These are phyloP conservation scores for Benincasa hispida DNA, from an alignment of 306 rosid species.

Conservation along the genomic window DNA sequence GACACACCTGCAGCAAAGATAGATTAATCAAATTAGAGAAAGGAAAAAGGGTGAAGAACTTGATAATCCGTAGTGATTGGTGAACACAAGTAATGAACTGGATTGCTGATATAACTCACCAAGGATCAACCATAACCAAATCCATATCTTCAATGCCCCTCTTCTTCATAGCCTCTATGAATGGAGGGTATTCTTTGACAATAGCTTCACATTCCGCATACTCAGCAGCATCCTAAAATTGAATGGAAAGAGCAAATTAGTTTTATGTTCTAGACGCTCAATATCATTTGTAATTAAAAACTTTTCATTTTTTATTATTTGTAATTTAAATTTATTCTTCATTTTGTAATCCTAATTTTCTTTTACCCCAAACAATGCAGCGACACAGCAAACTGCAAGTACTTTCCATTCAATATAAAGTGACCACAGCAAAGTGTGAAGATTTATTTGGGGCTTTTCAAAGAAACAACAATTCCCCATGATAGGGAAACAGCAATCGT, in stretches of 20 bases:
- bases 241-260: neutral
- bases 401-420: neutral
- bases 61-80: neutral
- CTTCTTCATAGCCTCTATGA: slow-evolving; percentile 89
- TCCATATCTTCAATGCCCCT: slow-evolving; percentile 95
- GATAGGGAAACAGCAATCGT: neutral
- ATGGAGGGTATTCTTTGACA: slow-evolving; percentile 80
- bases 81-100: neutral
- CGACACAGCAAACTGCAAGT: neutral
- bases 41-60: neutral
- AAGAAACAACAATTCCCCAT: neutral
- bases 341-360: neutral
- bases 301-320: neutral
- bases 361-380: neutral
- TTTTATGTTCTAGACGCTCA: neutral
- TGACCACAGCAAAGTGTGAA: neutral
- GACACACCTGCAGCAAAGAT: slow-evolving; percentile 53
- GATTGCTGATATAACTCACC: slow-evolving; percentile 24
- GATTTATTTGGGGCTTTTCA: neutral
- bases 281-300: neutral
- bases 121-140: slow-evolving; percentile 87
- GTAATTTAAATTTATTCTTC: neutral
- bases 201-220: slow-evolving; percentile 91
- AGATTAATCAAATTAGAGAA: neutral
- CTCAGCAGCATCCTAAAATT: slow-evolving; percentile 66